These are phyloP conservation scores for Globisporangium recalcitrans DNA, from an alignment of 352 stramenopile species.

Conservation along the genomic window DNA sequence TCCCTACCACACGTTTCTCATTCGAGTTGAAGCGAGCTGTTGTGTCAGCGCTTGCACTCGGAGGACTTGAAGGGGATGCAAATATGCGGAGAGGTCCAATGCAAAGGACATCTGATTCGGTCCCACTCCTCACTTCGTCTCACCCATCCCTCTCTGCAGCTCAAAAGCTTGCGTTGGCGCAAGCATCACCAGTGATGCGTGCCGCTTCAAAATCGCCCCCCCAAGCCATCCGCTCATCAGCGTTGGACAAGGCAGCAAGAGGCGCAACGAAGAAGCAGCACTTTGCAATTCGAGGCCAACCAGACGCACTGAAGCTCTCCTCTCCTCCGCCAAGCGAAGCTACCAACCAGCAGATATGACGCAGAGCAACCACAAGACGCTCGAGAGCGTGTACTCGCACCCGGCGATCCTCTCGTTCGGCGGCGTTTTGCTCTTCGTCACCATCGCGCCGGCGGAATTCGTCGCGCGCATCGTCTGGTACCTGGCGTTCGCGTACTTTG, in stretches of 20 bases:
- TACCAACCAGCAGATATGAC: neutral
- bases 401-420: conserved; percentile 17
- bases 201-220: too few species aligned
- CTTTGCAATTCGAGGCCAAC: neutral
- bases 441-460: conserved; percentile 13
- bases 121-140: neutral
- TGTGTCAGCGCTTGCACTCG: too few species aligned
- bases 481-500: conserved; percentile 30
- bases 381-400: conserved; percentile 12
- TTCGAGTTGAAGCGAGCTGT: too few species aligned
- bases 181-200: too few species aligned
- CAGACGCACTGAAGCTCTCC: neutral
- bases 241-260: too few species aligned
- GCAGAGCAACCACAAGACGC: conserved; percentile 8
- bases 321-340: neutral
- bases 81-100: neutral
- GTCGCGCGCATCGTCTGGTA: conserved; percentile 22
- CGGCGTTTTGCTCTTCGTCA: conserved; percentile 27
- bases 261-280: neutral
- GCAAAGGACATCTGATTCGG: neutral
- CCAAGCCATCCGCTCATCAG: neutral
- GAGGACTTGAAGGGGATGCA: too few species aligned
- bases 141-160: neutral
- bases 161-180: neutral
- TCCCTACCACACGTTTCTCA: too few species aligned